Percentiles rank a stretch among this genome's conserved stretches.
Evolutionary conservation across 495 filamentous ascomycete genomes (phyloP).

Genomic region (Lindgomyces ingoldianus): DNA sequence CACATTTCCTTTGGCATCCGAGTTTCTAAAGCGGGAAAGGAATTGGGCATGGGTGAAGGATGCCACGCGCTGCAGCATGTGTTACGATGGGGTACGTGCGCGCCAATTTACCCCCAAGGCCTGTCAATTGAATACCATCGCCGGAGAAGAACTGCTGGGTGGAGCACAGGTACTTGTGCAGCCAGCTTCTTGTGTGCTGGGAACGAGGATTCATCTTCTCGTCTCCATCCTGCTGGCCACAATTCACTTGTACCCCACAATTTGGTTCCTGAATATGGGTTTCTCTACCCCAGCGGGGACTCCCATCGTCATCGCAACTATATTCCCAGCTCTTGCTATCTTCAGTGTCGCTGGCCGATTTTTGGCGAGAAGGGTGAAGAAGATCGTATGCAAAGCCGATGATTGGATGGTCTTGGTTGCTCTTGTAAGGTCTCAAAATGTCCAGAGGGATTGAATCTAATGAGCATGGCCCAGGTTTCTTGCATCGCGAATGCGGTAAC

Average conservation of each 20-base stretch:
- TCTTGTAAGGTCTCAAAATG: neutral
- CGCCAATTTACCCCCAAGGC: neutral
- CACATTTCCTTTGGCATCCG: neutral
- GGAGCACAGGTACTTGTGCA: too few species aligned
- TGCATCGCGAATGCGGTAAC: conserved; percentile 6
- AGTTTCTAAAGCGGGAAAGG: neutral
- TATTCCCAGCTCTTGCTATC: conserved; percentile 3
- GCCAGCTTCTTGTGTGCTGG: neutral
- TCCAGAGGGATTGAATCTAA: neutral
- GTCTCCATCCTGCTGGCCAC: neutral
- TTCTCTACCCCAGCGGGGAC: neutral
- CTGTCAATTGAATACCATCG: too few species aligned
- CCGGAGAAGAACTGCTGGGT: too few species aligned
- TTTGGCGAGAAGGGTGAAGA: neutral
- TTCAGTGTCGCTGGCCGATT: conserved; percentile 3
- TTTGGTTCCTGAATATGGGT: neutral
- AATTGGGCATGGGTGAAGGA: neutral
- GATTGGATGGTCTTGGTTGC: conserved; percentile 7
- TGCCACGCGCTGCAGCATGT: neutral
- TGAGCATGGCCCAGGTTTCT: neutral
- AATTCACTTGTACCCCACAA: neutral
- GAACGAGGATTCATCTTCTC: neutral
- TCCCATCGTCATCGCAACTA: conserved; percentile 1
- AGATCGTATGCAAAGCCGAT: neutral
- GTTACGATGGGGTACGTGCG: neutral